Evolutionary conservation across 75 land plant species (phyloP).

Genomic region (Sequoia sempervirens): DNA sequence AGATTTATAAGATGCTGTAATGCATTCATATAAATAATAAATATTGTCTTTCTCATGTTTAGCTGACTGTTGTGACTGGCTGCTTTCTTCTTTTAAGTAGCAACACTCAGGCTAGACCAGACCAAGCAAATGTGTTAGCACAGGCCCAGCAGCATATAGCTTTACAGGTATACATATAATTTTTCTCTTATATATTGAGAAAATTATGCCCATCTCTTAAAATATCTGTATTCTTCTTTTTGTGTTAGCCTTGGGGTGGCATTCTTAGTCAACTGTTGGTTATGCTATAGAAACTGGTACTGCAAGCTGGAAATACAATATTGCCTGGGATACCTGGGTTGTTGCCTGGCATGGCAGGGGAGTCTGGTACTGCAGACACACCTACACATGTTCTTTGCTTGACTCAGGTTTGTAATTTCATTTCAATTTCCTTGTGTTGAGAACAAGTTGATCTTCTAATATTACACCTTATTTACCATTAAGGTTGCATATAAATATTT

Average conservation of each 20-base stretch:
- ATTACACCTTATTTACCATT: neutral
- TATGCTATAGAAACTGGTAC: conserved; percentile 29
- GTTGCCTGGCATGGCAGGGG: conserved; percentile 32
- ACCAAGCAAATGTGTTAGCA: conserved; percentile 74
- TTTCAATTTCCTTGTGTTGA: conserved; percentile 5
- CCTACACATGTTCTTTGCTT: conserved; percentile 77
- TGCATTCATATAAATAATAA: neutral
- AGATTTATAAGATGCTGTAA: neutral
- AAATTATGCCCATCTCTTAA: neutral
- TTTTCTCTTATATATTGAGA: neutral
- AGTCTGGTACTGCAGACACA: conserved; percentile 14
- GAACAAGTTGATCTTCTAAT: neutral
- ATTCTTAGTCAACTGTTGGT: neutral
- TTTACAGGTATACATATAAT: conserved; percentile 54
- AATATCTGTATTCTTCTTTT: neutral
- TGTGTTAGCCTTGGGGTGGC: neutral
- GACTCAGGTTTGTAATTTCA: conserved; percentile 35
- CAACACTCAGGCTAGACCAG: conserved; percentile 74
- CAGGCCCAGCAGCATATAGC: conserved; percentile 95
- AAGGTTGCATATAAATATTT: neutral
- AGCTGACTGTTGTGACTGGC: neutral
- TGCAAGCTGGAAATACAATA: conserved; percentile 25
- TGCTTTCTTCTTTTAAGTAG: conserved; percentile 6
- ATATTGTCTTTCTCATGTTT: no score
- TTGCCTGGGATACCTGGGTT: conserved; percentile 20